Base-by-base conservation (phyloP, 1,284 basidiomycete species). In the Moesziomyces globuligerus region DNA sequence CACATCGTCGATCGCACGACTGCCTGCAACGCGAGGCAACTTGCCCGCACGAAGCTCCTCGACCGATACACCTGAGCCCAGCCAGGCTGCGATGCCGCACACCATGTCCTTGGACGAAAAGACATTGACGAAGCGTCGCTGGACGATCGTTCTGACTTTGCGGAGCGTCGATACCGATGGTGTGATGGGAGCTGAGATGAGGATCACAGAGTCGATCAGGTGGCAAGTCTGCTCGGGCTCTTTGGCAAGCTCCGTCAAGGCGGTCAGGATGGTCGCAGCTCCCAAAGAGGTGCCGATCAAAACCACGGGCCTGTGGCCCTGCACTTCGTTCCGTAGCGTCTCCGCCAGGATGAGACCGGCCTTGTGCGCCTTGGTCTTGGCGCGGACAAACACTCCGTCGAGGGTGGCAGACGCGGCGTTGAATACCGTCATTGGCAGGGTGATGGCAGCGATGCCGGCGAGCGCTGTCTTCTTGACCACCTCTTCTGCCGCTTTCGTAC, bases 241-340 rank as follows among this genome's bases (percentile, higher is more conserved):
- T 26, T 75, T 72, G 18, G 75, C 72, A 8, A 88, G 84, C 66
- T 86, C 84, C 1, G 84, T 81, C 10, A 88, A 82, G 8, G 86
- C 86, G 21, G 85, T 81, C 48, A 87, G 81, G 41, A 87, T 81
- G 1, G 86, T 86, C 0, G 86, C 80, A 0, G 86, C 85, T 9
- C 87, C 87, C 7, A 87, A 80, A 1, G 85, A 86, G 3, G 85
- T 85, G 4, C 86, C 87, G 65, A 87, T 83, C 26, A 88, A 76
- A 0, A 85, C 76, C 3, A 86, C 85, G 0, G 87, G 87, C 1
- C 87, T 81, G 65, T 86, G 84, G 7, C 87, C 87, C 70, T 87
- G 87, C 0, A 87, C 85, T 24, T 85, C 81, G 57, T 86, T 85
- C 38, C 85, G 82, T 20, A 88, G 81, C 7, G 87, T 86, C 48